Evolutionary conservation across 2,329 filamentous ascomycete genomes (phyloP), one percentile per base, ranked within the genome.

Genomic region (Arthrobotrys megalospora): DNA sequence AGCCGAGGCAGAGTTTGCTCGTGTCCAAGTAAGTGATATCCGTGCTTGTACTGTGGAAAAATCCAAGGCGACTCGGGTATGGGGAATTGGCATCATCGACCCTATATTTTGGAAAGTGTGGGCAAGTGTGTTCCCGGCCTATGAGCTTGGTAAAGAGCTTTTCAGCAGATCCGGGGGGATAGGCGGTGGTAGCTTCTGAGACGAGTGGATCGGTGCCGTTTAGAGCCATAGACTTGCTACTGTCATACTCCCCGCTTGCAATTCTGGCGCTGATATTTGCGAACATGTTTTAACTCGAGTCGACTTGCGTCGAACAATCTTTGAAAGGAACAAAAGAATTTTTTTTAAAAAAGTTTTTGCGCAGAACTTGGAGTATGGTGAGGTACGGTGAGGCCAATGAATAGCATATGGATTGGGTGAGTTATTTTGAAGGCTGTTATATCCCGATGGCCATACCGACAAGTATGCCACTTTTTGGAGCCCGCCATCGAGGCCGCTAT

Each of bases 11-110:
- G 19, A 65, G 24, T 14, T 50, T 65, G 62, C 62, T 65, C 21
- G 62, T 65, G 24, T 65, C 62, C 41, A 65, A 10, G 62, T 65
- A 65, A 19, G 62, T 65, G 41, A 65, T 65, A 38, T 65, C 16
- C 36, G 10, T 19, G 43, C 62, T 38, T 21, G 41, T 50, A 14
- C 21, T 11, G 14, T 65, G 62, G 45, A 65, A 65, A 24, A 65
- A 65, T 11, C 62, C 62, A 21, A 65, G 21, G 12, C 62, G 62
- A 16, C 62, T 65, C 19, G 62, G 62, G 16, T 50, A 65, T 50
- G 62, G 62, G 21, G 62, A 32, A 38, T 65, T 50, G 24, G 8
- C 32, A 50, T 65, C 28, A 7, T 52, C 45, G 28, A 48, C 19
- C 28, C 62, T 34, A 21, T 65, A 65, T 38, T 65, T 65, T 1